phyloP scores from a whole-genome alignment of 257 asterid genomes.

The Buddleja alternifolia region DNA sequence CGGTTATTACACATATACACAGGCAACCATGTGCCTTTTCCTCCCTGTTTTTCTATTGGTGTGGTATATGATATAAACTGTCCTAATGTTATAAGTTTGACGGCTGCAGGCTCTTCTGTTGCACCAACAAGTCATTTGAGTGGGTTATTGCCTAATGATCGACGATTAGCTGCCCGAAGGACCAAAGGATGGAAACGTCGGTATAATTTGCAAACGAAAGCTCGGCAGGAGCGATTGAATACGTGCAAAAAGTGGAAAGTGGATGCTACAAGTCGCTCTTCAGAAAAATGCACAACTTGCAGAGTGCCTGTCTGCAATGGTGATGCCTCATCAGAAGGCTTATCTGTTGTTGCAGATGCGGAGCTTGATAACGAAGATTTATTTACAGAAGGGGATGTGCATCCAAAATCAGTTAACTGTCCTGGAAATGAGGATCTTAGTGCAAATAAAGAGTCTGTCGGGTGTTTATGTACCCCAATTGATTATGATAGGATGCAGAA shows the following conservation, averaged over 20 bases:
- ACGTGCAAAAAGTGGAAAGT: conserved; percentile 66
- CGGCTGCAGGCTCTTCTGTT: conserved; percentile 55
- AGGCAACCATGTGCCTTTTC: background rate
- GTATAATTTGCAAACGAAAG: conserved; percentile 63
- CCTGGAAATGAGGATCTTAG: conserved; percentile 35
- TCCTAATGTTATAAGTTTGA: conserved; percentile 22
- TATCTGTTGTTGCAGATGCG: conserved; percentile 41
- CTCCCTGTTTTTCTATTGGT: background rate
- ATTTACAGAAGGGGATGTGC: conserved; percentile 37
- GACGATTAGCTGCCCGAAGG: conserved; percentile 65
- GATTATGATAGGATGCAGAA: conserved; percentile 37
- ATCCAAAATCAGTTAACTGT: conserved; percentile 31
- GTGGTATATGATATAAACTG: background rate
- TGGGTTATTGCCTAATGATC: conserved; percentile 56
- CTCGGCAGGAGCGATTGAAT: conserved; percentile 69
- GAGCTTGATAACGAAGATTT: conserved; percentile 43
- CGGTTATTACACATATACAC: background rate
- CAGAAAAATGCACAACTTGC: conserved; percentile 61
- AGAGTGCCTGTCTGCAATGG: conserved; percentile 41
- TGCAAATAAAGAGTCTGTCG: conserved; percentile 33
- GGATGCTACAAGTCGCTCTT: conserved; percentile 41
- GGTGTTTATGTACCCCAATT: conserved; percentile 52
- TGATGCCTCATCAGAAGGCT: conserved; percentile 37
- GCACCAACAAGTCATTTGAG: conserved; percentile 43
- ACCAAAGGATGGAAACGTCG: conserved; percentile 83